Evolutionary conservation across 805 yeast genomes (phyloP), one percentile per base, ranked within the genome.

Genomic region (Naumovozyma castellii): DNA sequence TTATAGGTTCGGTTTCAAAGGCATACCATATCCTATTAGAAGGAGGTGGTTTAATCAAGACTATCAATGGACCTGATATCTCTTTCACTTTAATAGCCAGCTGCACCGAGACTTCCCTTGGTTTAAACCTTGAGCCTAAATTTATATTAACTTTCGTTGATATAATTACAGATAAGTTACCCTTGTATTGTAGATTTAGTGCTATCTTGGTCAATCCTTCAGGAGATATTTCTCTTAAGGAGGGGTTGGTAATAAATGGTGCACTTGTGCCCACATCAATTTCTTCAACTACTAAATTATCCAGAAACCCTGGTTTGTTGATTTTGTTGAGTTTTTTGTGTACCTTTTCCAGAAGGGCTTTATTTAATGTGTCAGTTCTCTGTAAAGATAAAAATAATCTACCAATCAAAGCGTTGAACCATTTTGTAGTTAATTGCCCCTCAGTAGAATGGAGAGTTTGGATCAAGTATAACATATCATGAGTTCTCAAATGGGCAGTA

Each of bases 371-470:
- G 10, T 75, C 76, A 0, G 97, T 87, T 36, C 76, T 71, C 50
- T 87, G 86, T 4, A 84, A 61, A 0, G 86, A 73, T 31, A 92
- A 64, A 53, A 88, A 92, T 10, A 90, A 48, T 42, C 98, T 68
- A 0, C 97, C 97, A 12, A 84, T 48, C 2, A 88, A 45, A 0
- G 95, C 96, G 61, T 92, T 92, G 17, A 92, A 59, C 98, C 97
- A 92, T 53, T 84, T 78, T 0, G 94, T 78, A 17, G 84, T 81
- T 20, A 82, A 61, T 52, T 86, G 92, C 2, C 85, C 86, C 50
- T 84, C 94, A 0, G 88, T 75, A 1, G 94, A 79, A 54, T 88
- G 83, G 31, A 88, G 61, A 1, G 80, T 73, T 48, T 82, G 87
- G 39, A 86, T 83, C 45, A 92, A 65, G 36, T 73, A 75, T 39